phyloP scores from a whole-genome alignment of 441 rosid genomes.

The Bocquillonia castaneifolia region DNA sequence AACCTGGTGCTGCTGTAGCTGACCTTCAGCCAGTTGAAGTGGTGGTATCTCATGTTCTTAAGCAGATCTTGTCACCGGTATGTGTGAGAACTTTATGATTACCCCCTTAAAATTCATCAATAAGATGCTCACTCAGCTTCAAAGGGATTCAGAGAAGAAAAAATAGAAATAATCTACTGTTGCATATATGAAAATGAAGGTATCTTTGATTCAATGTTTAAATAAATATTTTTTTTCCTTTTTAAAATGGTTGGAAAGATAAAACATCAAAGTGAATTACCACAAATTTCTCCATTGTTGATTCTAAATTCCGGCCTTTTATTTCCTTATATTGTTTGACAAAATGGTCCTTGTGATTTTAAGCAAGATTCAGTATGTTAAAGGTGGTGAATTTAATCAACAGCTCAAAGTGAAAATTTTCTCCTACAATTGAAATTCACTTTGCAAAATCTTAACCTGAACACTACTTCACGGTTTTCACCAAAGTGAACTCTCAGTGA shows the following conservation, averaged over 20 bases:
- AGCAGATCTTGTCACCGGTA: conserved; percentile 78
- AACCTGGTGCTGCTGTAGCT: conserved; percentile 93
- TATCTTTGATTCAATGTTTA: neutral
- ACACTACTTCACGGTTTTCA: too few species aligned
- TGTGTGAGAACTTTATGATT: conserved; percentile 20
- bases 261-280: neutral
- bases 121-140: conserved; percentile 7
- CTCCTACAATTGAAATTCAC: too few species aligned
- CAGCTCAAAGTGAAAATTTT: too few species aligned
- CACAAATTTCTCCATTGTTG: too few species aligned
- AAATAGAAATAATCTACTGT: neutral
- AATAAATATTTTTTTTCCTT: neutral
- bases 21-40: conserved; percentile 91
- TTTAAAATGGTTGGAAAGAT: neutral
- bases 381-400: too few species aligned
- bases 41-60: conserved; percentile 85
- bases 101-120: neutral
- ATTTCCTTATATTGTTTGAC: too few species aligned
- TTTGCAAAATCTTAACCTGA: too few species aligned
- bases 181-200: neutral
- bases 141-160: neutral
- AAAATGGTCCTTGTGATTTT: too few species aligned
- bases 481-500: too few species aligned
- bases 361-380: too few species aligned
- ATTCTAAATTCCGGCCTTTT: too few species aligned